Evolutionary conservation across 441 rosid genomes (phyloP).

Genomic region (Populus tomentosa): DNA sequence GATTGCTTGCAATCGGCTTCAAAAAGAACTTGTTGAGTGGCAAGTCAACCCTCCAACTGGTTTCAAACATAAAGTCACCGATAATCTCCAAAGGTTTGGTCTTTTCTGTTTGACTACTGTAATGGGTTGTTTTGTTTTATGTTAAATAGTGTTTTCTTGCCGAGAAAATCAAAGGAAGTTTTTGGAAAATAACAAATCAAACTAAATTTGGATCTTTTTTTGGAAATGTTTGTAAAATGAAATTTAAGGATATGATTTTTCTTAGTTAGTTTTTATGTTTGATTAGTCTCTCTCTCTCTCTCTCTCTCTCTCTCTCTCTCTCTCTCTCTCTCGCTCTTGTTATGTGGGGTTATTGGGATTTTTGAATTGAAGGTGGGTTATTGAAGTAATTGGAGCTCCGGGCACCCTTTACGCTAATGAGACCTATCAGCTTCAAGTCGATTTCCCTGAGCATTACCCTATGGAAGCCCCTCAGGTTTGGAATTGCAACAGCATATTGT

Average conservation of each 20-base stretch:
- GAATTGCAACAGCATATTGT: neutral
- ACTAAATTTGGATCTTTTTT: neutral
- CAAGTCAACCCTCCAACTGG: slow-evolving; percentile 90
- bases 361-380: slow-evolving; percentile 66
- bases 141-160: neutral
- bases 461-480: slow-evolving; percentile 99
- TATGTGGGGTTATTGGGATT: neutral
- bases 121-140: neutral
- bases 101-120: neutral
- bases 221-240: neutral
- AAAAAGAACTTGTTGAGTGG: slow-evolving; percentile 97
- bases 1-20: slow-evolving; percentile 93
- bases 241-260: neutral
- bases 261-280: neutral
- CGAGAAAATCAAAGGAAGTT: neutral
- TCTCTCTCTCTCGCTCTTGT: too few species aligned
- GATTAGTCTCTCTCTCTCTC: neutral
- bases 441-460: slow-evolving; percentile 97
- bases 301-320: too few species aligned
- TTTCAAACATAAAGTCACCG: slow-evolving; percentile 89
- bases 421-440: slow-evolving; percentile 92
- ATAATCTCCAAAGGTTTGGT: slow-evolving; percentile 81
- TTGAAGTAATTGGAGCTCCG: slow-evolving; percentile 91
- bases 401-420: slow-evolving; percentile 92
- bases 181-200: neutral